Percentiles rank a stretch among this genome's conserved stretches.
Evolutionary conservation across 2,329 filamentous ascomycete genomes (phyloP).

Genomic region (Fusarium citri): DNA sequence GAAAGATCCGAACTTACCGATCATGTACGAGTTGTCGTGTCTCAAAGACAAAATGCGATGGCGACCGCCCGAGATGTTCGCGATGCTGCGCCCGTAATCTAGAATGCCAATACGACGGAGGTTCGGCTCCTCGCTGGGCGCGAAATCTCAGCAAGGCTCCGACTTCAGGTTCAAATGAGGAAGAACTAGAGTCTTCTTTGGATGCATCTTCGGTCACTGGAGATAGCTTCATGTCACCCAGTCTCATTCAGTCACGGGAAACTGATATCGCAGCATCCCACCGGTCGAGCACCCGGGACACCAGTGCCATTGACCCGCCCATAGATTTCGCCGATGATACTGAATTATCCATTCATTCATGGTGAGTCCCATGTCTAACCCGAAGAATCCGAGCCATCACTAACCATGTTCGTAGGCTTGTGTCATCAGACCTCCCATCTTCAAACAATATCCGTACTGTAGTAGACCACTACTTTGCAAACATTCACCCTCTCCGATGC

Average conservation of each 20-base stretch:
- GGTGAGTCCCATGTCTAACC: constrained; percentile 16
- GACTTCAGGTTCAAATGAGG: constrained; percentile 41
- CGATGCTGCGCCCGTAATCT: constrained; percentile 50
- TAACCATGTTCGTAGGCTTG: constrained; percentile 46
- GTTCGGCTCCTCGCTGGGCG: constrained; percentile 53
- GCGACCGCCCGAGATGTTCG: constrained; percentile 54
- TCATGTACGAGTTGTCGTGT: constrained; percentile 55
- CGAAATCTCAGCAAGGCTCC: constrained; percentile 48
- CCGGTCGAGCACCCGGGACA: constrained; percentile 39
- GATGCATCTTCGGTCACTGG: constrained; percentile 32
- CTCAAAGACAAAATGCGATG: constrained; percentile 58
- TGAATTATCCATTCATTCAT: constrained; percentile 45
- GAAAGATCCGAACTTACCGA: constrained; percentile 56
- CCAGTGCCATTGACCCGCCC: constrained; percentile 35
- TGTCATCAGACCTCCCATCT: constrained; percentile 50
- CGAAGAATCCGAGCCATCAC: background rate
- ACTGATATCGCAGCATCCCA: constrained; percentile 33
- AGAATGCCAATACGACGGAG: constrained; percentile 55
- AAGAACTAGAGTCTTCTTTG: constrained; percentile 35
- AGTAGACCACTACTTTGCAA: constrained; percentile 55
- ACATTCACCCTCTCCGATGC: constrained; percentile 55
- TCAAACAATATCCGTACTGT: constrained; percentile 51
- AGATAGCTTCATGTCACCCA: constrained; percentile 40
- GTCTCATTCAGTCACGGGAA: constrained; percentile 44
- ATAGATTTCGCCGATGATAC: constrained; percentile 46